These are phyloP conservation scores for Schwanniomyces polymorphus DNA, from an alignment of 805 yeast species.

Conservation along the genomic window DNA sequence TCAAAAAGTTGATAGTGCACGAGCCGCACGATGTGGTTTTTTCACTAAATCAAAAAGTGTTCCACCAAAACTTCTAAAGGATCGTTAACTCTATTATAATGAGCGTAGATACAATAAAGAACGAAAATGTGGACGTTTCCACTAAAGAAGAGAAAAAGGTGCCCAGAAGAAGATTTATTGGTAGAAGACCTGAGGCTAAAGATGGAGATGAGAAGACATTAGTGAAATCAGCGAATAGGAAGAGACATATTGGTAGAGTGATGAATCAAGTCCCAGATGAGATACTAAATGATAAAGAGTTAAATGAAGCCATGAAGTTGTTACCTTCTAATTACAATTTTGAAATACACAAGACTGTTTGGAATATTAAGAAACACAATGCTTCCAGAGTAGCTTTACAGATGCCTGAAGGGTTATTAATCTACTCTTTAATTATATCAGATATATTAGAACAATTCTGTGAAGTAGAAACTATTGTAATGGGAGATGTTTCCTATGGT, in stretches of 20 bases:
- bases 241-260: conserved; percentile 53
- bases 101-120: not conserved
- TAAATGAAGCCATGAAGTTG: conserved; percentile 79
- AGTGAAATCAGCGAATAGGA: conserved; percentile 19
- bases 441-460: conserved; percentile 94
- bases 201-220: conserved; percentile 22
- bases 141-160: conserved; percentile 11
- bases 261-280: conserved; percentile 88
- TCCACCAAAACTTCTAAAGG: not conserved
- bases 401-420: conserved; percentile 94
- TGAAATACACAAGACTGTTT: conserved; percentile 92
- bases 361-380: conserved; percentile 76
- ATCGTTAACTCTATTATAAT: not conserved
- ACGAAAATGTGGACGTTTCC: not conserved
- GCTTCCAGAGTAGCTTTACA: conserved; percentile 90
- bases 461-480: conserved; percentile 79
- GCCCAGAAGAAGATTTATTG: conserved; percentile 63
- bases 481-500: conserved; percentile 99
- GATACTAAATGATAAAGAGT: conserved; percentile 72
- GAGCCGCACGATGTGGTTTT: conserved; percentile 10
- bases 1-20: not conserved
- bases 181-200: conserved; percentile 33
- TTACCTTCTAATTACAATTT: conserved; percentile 92
- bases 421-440: conserved; percentile 84
- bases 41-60: not conserved